Evolutionary conservation across 2,329 filamentous ascomycete genomes (phyloP), one percentile per base, ranked within the genome.

Genomic region (Fusarium coffeatum): DNA sequence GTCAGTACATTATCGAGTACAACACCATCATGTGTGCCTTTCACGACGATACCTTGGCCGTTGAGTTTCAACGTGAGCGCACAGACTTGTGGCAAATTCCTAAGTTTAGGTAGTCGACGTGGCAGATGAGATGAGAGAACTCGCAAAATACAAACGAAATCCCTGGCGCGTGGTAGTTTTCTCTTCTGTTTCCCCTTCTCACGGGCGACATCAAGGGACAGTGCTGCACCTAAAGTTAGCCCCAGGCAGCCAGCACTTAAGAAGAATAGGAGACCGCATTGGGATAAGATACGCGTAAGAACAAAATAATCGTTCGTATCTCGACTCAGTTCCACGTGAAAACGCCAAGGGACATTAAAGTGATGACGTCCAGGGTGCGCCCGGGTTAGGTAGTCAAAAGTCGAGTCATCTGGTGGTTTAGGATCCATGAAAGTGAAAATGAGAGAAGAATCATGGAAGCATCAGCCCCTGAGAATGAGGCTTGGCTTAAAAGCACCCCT

Each of bases 361-460:
- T 53, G 23, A 40, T 53, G 49, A 42, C 34, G 49, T 53, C 41
- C 18, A 25, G 27, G 32, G 34, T 25, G 25, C 23, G 32, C 28
- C 32, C 49, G 9, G 32, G n/a, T n/a, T n/a, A n/a, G n/a, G 10
- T 15, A 51, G 49, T 40, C 23, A 15, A 41, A 41, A 41, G 34
- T 27, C 23, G 34, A 42, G 25, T 25, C 49, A 42, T 20, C 34
- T 37, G 34, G 34, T n/a, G 34, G 18, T 37, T n/a, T 7, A 37
- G 34, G 18, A n/a, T n/a, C n/a, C n/a, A n/a, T 37, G 34, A 37
- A 37, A 37, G 34, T 37, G 34, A 37, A 37, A 37, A 37, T 41
- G 37, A n/a, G 25, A 15, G 37, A 46, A 41, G 48, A 51, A 53
- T 50, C 18, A 53, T 42, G 23, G 49, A 53, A 53, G 49, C 34